Base-by-base conservation (phyloP, 306 rosid species). In the Gillenia trifoliata region DNA sequence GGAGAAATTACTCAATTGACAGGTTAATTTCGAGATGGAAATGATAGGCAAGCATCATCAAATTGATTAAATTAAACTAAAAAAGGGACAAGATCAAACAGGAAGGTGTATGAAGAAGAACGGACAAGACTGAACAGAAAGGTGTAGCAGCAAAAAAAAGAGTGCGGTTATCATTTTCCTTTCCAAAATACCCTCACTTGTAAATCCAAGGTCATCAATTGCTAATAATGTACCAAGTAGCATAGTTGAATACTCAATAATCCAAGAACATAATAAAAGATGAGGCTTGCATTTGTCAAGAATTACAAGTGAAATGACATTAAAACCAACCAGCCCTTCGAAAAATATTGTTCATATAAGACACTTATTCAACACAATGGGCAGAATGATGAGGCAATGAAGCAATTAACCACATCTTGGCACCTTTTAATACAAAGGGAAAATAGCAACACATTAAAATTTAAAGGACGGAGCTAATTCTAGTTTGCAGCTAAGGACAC, bases 311-410 rank as follows among this genome's bases (percentile, higher is more conserved):
- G 19, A 62, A 33, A 20, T 56, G 6, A 1, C 47, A 15, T 62
- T 47, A 16, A 16, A 63, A 63, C 12, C 59, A 63, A 63, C 25
- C 59, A 29, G 38, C 59, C 72, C 74, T 40, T 13, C 6, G 34
- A 41, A 66, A 29, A 12, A 68, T 63, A 33, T 13, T 12, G 57
- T 64, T 62, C 22, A 62, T 54, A 68, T n/a, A 17, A 61, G 56
- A 56, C 73, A 80, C 77, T 82, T 85, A 77, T 86, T 82, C 43
- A 50, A 75, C 64, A 70, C 29, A 59, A 40, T 4, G 74, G 8
- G 11, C 33, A 34, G 41, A 40, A 72, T 17, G 54, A 22, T 5
- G 64, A 70, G 56, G 52, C 66, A 49, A 68, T 40, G 71, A 74
- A 36, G 59, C 75, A 80, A 75, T 69, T 69, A 45, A 80, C 50